These are phyloP conservation scores for Eruca vesicaria DNA, from an alignment of 441 rosid species.

Conservation along the genomic window DNA sequence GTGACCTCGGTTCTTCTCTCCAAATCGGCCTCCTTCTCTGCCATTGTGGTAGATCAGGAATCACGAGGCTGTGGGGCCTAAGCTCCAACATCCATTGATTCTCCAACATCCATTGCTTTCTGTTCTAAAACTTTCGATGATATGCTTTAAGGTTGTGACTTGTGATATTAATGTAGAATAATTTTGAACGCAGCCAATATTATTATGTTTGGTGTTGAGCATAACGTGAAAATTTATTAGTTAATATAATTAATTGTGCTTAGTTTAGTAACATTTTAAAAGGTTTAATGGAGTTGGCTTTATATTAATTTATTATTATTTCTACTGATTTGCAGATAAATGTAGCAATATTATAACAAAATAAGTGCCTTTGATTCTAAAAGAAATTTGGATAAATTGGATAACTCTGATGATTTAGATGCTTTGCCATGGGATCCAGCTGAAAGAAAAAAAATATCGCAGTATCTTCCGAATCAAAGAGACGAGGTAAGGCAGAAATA, in stretches of 20 bases:
- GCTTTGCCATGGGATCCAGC: not conserved
- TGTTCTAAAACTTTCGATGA: not conserved
- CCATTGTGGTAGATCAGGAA: no score
- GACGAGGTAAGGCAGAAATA: not conserved
- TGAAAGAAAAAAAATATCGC: not conserved
- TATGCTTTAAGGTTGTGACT: not conserved
- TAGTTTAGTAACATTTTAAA: not conserved
- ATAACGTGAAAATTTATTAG: not conserved
- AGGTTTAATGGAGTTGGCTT: not conserved
- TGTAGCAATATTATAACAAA: not conserved
- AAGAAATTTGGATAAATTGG: no score
- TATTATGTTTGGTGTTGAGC: not conserved
- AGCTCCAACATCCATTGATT: no score
- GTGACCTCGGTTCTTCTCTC: no score
- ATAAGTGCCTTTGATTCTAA: not conserved
- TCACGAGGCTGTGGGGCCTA: no score
- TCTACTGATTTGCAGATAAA: not conserved
- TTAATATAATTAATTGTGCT: not conserved
- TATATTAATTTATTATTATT: no score
- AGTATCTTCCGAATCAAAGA: not conserved
- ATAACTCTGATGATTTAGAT: not conserved
- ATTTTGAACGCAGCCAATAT: not conserved
- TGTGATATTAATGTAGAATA: not conserved
- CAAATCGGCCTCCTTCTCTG: no score
- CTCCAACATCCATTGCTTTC: not conserved